A percentile compares a stretch with the other conserved stretches of the same genome.
phyloP scores from a whole-genome alignment of 495 filamentous ascomycete genomes.

The Tuber brumale region DNA sequence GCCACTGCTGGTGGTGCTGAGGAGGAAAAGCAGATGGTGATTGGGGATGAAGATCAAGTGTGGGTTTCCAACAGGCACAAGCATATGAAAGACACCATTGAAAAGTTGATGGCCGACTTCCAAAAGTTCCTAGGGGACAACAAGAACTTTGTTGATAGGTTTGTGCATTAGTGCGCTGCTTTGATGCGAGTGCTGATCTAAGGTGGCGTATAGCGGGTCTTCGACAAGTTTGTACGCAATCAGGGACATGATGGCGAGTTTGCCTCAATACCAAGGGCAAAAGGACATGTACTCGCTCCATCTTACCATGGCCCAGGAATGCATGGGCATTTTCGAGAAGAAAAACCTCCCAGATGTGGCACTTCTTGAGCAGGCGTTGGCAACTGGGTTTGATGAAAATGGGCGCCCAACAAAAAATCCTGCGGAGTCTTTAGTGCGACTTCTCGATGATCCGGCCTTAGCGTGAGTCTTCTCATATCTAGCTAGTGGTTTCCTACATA shows the following conservation, averaged over 20 bases:
- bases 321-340: conserved; percentile 83
- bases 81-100: conserved; percentile 97
- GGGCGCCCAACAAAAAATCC: conserved; percentile 83
- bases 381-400: conserved; percentile 90
- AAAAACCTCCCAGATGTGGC: conserved; percentile 81
- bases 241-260: conserved; percentile 89
- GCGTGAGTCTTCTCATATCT: conserved; percentile 20
- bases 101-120: conserved; percentile 86
- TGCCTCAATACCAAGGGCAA: conserved; percentile 89
- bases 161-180: conserved; percentile 24
- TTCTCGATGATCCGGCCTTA: conserved; percentile 63
- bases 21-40: conserved; percentile 81
- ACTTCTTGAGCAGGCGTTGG: conserved; percentile 72
- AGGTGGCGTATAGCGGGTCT: conserved; percentile 49
- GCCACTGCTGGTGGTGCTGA: conserved; percentile 71
- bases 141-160: conserved; percentile 81
- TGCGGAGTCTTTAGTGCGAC: conserved; percentile 73
- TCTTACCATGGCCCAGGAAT: conserved; percentile 95
- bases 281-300: conserved; percentile 94
- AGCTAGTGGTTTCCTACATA: background rate
- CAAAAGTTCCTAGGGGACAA: conserved; percentile 83
- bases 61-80: conserved; percentile 90
- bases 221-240: conserved; percentile 78
- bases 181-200: conserved; percentile 10
- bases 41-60: conserved; percentile 79